phyloP scores from a whole-genome alignment of 2,329 filamentous ascomycete genomes.

The Aspergillus amoenus region DNA sequence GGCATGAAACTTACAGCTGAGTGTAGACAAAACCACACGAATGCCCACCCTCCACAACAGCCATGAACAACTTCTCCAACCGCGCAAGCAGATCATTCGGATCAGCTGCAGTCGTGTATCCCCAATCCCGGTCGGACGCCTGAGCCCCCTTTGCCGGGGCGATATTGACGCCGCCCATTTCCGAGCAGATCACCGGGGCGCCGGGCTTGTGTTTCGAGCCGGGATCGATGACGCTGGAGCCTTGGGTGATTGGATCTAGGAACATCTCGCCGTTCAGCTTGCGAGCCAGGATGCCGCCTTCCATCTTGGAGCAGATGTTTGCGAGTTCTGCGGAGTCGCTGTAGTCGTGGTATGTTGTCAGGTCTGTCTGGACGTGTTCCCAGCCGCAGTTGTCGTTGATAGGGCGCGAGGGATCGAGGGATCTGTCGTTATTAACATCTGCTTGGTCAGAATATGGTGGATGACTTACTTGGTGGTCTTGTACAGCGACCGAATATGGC shows the following conservation, averaged over 20 bases:
- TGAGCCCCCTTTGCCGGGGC: slow-evolving; percentile 45
- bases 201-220: slow-evolving; percentile 54
- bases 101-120: slow-evolving; percentile 65
- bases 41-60: slow-evolving; percentile 56
- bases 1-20: too few species aligned
- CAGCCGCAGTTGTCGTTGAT: slow-evolving; percentile 72
- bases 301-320: slow-evolving; percentile 54
- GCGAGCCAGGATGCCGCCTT: slow-evolving; percentile 51
- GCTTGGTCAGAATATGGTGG: neutral
- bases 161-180: slow-evolving; percentile 70
- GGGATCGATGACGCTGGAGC: slow-evolving; percentile 39
- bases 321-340: slow-evolving; percentile 57
- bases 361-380: slow-evolving; percentile 65
- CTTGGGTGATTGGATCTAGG: slow-evolving; percentile 43
- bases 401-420: slow-evolving; percentile 61
- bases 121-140: slow-evolving; percentile 58
- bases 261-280: slow-evolving; percentile 59
- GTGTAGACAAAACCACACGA: slow-evolving; percentile 67
- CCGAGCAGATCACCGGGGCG: slow-evolving; percentile 64
- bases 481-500: slow-evolving; percentile 65
- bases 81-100: slow-evolving; percentile 59
- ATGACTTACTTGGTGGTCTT: slow-evolving; percentile 56
- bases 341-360: slow-evolving; percentile 70
- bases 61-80: slow-evolving; percentile 59
- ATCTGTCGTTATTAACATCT: slow-evolving; percentile 25